Percentiles rank a stretch among this genome's conserved stretches.
Evolutionary conservation across 257 asterid species (phyloP).

Genomic region (Rubia yunnanensis): DNA sequence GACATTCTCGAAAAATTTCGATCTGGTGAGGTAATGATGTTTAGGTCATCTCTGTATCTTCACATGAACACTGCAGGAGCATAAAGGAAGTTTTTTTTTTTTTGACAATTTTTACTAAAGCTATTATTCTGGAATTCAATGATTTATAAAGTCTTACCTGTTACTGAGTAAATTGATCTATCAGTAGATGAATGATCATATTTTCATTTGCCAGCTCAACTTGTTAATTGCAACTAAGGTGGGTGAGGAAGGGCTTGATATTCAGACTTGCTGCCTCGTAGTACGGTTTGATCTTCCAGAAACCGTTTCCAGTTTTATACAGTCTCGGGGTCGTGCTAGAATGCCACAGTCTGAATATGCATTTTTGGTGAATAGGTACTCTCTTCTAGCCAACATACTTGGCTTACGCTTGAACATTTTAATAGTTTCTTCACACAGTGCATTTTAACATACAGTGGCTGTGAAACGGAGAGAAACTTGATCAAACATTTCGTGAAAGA

Average conservation of each 20-base stretch:
- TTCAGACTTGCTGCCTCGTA: constrained; percentile 99
- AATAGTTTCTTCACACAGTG: constrained; percentile 4
- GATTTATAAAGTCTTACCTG: not conserved
- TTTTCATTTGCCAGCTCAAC: constrained; percentile 57
- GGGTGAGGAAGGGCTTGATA: constrained; percentile 99
- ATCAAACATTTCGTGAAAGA: constrained; percentile 60
- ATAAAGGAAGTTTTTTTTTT: not conserved
- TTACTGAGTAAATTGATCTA: not conserved
- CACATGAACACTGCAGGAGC: not conserved
- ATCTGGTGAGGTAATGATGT: constrained; percentile 72
- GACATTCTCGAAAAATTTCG: constrained; percentile 76
- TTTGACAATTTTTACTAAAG: not conserved
- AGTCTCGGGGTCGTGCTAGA: constrained; percentile 97
- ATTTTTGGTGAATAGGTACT: constrained; percentile 84
- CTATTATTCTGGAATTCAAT: not conserved
- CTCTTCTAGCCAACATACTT: constrained; percentile 13
- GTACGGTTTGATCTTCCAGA: constrained; percentile 98
- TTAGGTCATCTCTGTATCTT: constrained; percentile 9
- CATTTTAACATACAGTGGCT: constrained; percentile 40
- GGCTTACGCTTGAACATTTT: constrained; percentile 12
- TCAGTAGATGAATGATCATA: not conserved
- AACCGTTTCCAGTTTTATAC: constrained; percentile 95
- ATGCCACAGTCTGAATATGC: constrained; percentile 96
- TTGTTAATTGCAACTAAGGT: constrained; percentile 95
- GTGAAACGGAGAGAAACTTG: constrained; percentile 52